Conservation (phyloP, 1,284 basidiomycete genomes). For the Binderoboletus segoi region DNA sequence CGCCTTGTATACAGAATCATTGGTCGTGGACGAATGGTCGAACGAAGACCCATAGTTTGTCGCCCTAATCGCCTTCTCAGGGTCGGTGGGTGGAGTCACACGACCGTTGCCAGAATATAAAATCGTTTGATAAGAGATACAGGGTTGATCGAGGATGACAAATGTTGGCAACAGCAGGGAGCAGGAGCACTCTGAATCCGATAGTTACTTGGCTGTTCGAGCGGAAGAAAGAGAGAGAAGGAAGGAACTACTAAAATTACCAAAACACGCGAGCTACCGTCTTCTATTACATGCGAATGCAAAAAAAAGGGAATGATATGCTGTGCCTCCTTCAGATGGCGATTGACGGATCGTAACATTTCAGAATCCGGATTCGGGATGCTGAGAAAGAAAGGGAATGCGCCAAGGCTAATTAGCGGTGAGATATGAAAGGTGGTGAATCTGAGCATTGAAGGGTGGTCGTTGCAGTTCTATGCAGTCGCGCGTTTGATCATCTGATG, state of each 20-base stretch:
- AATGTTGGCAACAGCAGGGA: constrained; percentile 1
- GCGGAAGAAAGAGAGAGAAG: background rate
- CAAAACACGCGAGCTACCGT: constrained; percentile 33
- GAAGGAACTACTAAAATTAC: constrained; percentile 28
- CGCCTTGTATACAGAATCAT: background rate
- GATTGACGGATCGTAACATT: constrained; percentile 35
- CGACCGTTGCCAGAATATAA: background rate
- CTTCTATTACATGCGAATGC: constrained; percentile 48
- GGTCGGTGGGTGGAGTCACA: too few relatives aligned
- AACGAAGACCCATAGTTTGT: too few relatives aligned
- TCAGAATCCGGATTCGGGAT: constrained; percentile 26
- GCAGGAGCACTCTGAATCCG: constrained; percentile 12
- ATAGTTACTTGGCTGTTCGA: constrained; percentile 17
- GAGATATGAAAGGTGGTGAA: constrained; percentile 31
- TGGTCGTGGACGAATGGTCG: too few relatives aligned
- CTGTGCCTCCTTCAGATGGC: constrained; percentile 66
- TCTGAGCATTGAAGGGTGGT: constrained; percentile 17
- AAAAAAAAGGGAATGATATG: constrained; percentile 43
- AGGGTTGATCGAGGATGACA: constrained; percentile 12
- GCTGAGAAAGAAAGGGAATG: constrained; percentile 14
- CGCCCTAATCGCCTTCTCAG: too few relatives aligned
- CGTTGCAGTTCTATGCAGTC: constrained; percentile 52
- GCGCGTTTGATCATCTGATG: constrained; percentile 69
- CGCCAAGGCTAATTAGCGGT: constrained; percentile 37
- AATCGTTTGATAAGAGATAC: constrained; percentile 27